Evolutionary conservation across 2,329 filamentous ascomycete genomes (phyloP).

Genomic region (Fusarium beomiforme): DNA sequence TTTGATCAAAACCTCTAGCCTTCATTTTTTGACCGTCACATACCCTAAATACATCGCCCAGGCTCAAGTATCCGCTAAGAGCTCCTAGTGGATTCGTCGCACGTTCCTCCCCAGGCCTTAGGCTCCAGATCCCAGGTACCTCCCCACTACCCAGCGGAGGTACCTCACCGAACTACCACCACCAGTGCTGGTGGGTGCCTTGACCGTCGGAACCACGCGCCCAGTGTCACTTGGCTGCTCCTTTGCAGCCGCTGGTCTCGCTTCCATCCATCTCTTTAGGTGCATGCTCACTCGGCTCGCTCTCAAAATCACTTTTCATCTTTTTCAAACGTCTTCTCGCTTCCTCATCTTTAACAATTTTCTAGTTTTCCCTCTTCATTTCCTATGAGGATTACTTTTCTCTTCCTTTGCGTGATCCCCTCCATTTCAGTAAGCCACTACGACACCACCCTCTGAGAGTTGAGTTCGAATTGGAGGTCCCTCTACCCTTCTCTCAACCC

Average conservation of each 20-base stretch:
- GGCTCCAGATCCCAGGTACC: neutral
- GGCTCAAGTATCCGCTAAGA: conserved; percentile 19
- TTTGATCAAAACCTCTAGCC: neutral
- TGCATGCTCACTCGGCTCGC: neutral
- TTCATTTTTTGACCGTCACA: conserved; percentile 17
- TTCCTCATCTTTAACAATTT: conserved; percentile 15
- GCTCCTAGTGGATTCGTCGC: conserved; percentile 21
- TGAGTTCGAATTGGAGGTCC: neutral
- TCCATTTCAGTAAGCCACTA: neutral
- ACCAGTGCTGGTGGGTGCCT: neutral
- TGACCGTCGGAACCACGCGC: conserved; percentile 32
- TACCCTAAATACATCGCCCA: conserved; percentile 19
- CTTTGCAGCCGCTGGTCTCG: conserved; percentile 6
- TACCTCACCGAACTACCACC: conserved; percentile 9
- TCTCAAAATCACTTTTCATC: conserved; percentile 13
- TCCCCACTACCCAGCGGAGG: conserved; percentile 19
- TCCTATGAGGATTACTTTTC: neutral
- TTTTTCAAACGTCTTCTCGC: conserved; percentile 21
- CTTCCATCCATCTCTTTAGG: conserved; percentile 6
- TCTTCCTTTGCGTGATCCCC: neutral
- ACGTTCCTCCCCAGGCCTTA: conserved; percentile 14
- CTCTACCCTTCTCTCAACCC: neutral
- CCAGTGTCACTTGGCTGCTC: conserved; percentile 30
- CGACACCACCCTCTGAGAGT: neutral
- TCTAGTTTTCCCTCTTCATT: neutral